These are phyloP conservation scores for Gossypium raimondii DNA, from an alignment of 345 rosid genomes.

Conservation along the genomic window DNA sequence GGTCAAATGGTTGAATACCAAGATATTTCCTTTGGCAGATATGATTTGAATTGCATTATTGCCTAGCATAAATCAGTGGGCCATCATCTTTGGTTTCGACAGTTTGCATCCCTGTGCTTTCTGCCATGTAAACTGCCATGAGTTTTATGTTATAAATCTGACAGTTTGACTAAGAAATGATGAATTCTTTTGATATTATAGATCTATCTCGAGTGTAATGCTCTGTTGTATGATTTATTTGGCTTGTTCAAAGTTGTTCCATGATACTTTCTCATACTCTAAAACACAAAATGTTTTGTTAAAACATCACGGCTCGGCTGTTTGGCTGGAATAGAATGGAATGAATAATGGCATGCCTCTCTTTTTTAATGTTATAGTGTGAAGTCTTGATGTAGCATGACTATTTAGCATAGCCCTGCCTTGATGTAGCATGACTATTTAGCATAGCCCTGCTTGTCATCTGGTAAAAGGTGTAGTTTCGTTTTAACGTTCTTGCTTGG, in stretches of 20 bases:
- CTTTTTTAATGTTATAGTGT: too few species aligned
- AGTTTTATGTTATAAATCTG: slow-evolving; percentile 9
- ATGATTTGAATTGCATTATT: not conserved
- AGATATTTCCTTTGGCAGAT: not conserved
- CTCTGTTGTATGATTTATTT: not conserved
- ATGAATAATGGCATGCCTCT: not conserved
- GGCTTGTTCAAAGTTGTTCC: not conserved
- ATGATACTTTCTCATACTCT: not conserved
- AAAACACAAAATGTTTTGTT: not conserved
- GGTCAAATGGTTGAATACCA: not conserved
- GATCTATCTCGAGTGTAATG: not conserved
- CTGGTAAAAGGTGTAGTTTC: not conserved
- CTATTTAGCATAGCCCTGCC: not conserved
- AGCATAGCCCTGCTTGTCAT: not conserved
- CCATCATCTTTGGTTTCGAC: not conserved
- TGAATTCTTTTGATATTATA: not conserved
- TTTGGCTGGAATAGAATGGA: not conserved
- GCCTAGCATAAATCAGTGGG: not conserved
- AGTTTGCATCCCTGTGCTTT: not conserved
- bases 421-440: too few species aligned
- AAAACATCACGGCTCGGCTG: not conserved
- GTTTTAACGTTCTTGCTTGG: not conserved
- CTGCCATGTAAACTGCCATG: not conserved
- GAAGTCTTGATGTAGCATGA: too few species aligned
- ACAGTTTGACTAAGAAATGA: not conserved